Conservation (phyloP, 768 basidiomycete genomes). For the Rhodotorula diobovata region DNA sequence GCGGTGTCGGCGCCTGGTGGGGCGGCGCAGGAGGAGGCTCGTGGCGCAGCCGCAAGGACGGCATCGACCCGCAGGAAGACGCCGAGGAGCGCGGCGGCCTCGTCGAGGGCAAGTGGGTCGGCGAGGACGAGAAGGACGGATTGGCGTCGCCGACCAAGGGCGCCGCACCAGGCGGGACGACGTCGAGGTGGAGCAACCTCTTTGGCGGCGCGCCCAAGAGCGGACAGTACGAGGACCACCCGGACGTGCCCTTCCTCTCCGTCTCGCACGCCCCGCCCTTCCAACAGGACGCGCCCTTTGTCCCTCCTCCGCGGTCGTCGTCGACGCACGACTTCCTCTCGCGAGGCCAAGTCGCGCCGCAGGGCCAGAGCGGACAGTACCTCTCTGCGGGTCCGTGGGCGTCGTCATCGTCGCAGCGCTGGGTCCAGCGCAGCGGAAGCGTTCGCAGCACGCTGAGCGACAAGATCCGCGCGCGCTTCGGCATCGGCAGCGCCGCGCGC, state of each 20-base stretch:
- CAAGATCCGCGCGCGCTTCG: constrained; percentile 7
- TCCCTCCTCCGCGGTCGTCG: constrained; percentile 15
- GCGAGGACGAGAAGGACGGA: constrained; percentile 3
- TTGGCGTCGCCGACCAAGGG: constrained; percentile 6
- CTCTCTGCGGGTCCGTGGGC: neutral
- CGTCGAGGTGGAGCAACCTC: constrained; percentile 4
- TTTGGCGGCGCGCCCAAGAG: neutral
- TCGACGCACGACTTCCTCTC: constrained; percentile 3
- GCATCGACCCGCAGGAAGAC: neutral
- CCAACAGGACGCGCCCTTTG: constrained; percentile 25
- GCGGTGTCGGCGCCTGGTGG: constrained; percentile 2
- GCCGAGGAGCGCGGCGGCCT: constrained; percentile 17
- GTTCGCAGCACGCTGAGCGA: constrained; percentile 24
- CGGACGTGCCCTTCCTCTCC: constrained; percentile 17
- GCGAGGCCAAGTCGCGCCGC: neutral
- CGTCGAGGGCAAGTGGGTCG: constrained; percentile 4
- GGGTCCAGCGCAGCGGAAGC: constrained; percentile 2
- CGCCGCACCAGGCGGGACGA: neutral
- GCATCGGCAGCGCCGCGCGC: neutral
- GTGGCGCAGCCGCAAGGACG: neutral
- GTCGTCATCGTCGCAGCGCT: neutral
- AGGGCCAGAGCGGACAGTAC: neutral
- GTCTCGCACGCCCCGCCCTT: constrained; percentile 19
- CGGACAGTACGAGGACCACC: neutral
- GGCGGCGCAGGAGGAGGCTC: neutral